Percentiles rank a stretch among this genome's conserved stretches.
These are phyloP conservation scores for Raddia guianensis DNA, from an alignment of 176 grass and related monocot species.

Conservation along the genomic window DNA sequence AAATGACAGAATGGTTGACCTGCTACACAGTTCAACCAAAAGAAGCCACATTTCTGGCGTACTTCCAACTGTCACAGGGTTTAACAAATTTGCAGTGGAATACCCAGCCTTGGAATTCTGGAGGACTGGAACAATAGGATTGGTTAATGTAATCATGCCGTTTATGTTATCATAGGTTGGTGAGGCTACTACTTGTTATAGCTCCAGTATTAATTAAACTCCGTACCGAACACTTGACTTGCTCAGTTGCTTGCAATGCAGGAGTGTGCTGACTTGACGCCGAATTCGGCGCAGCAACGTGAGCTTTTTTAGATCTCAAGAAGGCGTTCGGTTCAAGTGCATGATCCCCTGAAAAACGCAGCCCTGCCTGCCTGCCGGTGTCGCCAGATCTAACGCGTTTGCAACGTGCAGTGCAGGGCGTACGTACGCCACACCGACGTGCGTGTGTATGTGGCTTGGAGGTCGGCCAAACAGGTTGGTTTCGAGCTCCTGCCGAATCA, in stretches of 20 bases:
- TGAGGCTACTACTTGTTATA: slow-evolving; percentile 8
- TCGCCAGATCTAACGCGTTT: slow-evolving; percentile 38
- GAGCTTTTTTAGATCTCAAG: slow-evolving; percentile 28
- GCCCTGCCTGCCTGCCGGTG: background rate
- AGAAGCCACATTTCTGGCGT: slow-evolving; percentile 14
- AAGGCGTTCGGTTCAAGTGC: slow-evolving; percentile 37
- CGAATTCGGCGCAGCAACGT: slow-evolving; percentile 29
- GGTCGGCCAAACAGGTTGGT: background rate
- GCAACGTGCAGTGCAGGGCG: slow-evolving; percentile 7
- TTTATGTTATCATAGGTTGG: slow-evolving; percentile 33
- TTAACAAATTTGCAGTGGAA: slow-evolving; percentile 5
- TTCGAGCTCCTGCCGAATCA: background rate
- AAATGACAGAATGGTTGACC: slow-evolving; percentile 35
- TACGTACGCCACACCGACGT: background rate
- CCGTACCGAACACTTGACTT: slow-evolving; percentile 47
- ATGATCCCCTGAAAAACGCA: background rate
- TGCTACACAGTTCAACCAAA: slow-evolving; percentile 41
- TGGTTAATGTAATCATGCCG: background rate
- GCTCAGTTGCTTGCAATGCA: background rate
- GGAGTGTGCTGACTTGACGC: slow-evolving; percentile 19
- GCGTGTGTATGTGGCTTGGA: background rate
- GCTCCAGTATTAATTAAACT: background rate
- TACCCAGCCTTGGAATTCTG: background rate
- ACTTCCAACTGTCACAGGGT: background rate
- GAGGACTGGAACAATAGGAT: background rate